Percentiles rank a stretch among this genome's conserved stretches.
These are phyloP conservation scores for Colletotrichum gloeosporioides DNA, from an alignment of 2,329 filamentous ascomycete species.

Conservation along the genomic window DNA sequence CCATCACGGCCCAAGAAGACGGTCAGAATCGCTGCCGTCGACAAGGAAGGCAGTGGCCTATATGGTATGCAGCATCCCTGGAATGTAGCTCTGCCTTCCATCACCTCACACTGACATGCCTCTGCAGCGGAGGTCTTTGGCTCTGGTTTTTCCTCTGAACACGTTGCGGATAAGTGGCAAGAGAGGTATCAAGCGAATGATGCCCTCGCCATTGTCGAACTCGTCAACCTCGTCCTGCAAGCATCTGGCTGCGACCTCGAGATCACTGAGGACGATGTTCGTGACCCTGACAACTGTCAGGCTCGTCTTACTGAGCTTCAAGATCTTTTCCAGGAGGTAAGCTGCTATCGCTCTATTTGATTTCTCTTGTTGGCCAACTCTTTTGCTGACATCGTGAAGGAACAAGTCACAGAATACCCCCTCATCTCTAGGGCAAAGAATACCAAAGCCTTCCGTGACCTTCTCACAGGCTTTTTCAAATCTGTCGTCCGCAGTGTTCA, in stretches of 20 bases:
- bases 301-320: slow-evolving; percentile 84
- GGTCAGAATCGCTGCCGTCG: slow-evolving; percentile 55
- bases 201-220: slow-evolving; percentile 60
- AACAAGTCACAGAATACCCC: slow-evolving; percentile 89
- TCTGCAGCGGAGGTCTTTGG: slow-evolving; percentile 66
- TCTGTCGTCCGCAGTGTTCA: slow-evolving; percentile 80
- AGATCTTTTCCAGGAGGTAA: slow-evolving; percentile 80
- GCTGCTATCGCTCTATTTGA: slow-evolving; percentile 27
- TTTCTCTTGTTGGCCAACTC: neutral
- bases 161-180: slow-evolving; percentile 66
- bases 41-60: slow-evolving; percentile 55
- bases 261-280: slow-evolving; percentile 82
- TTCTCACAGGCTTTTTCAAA: slow-evolving; percentile 80
- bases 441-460: slow-evolving; percentile 77
- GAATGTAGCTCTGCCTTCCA: slow-evolving; percentile 21
- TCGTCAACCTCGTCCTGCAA: slow-evolving; percentile 71
- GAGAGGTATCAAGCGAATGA: slow-evolving; percentile 61
- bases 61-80: slow-evolving; percentile 51
- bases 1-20: slow-evolving; percentile 63
- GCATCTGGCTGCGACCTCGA: slow-evolving; percentile 82
- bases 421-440: slow-evolving; percentile 83
- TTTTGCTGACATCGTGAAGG: slow-evolving; percentile 45
- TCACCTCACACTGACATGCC: slow-evolving; percentile 28
- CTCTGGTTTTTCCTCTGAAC: slow-evolving; percentile 60
- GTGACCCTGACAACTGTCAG: slow-evolving; percentile 86